Evolutionary conservation across 257 asterid species (phyloP).

Genomic region (Echites panduratus): DNA sequence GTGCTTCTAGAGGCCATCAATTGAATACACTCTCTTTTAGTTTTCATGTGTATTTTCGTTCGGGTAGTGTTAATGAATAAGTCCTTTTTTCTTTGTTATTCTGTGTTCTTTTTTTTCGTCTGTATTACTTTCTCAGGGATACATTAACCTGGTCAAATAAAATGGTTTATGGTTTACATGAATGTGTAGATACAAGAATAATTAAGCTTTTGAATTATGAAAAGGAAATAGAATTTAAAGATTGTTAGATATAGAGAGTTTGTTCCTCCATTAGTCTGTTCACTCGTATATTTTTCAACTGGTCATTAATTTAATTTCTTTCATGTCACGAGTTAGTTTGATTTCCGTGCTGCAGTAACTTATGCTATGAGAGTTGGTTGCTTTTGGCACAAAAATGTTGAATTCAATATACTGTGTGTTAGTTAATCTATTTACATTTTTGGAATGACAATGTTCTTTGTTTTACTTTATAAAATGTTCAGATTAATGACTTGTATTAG

Average conservation of each 20-base stretch:
- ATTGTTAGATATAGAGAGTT: background rate
- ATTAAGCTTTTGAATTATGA: background rate
- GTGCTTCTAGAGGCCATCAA: background rate
- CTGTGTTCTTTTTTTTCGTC: background rate
- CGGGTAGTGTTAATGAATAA: background rate
- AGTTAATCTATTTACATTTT: background rate
- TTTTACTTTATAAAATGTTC: background rate
- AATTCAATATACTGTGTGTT: background rate
- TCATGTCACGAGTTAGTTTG: background rate
- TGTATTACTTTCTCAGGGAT: background rate
- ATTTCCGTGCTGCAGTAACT: background rate
- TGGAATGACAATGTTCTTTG: background rate
- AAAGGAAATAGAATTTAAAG: background rate
- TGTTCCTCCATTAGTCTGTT: background rate
- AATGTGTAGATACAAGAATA: background rate
- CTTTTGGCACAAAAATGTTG: background rate
- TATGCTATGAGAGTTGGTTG: too few species aligned
- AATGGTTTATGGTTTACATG: too few species aligned
- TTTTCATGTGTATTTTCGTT: background rate
- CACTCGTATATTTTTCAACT: background rate
- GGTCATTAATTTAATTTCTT: background rate
- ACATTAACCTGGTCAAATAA: background rate
- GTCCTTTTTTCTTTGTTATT: background rate
- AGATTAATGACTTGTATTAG: background rate
- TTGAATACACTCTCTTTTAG: background rate